phyloP scores from a whole-genome alignment of 306 rosid species.

The Corylus americana region DNA sequence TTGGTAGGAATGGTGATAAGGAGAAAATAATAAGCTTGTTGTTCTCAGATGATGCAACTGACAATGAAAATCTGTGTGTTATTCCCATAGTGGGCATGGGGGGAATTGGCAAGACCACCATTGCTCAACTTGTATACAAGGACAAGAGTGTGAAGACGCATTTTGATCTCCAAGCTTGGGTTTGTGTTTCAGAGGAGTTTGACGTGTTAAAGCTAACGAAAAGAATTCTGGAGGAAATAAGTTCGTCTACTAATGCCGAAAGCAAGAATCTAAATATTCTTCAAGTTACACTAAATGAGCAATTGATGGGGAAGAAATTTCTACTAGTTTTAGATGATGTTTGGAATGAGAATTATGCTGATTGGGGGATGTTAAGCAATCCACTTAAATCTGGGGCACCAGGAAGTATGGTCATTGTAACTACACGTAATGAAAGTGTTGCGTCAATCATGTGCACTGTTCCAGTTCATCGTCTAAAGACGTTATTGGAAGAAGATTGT shows the following conservation, averaged over 20 bases:
- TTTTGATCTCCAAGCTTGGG: background rate
- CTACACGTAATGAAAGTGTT: slow-evolving; percentile 16
- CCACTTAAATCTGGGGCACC: slow-evolving; percentile 6
- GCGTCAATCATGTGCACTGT: slow-evolving; percentile 7
- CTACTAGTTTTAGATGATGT: slow-evolving; percentile 31
- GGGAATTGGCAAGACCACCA: no score
- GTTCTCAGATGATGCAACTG: no score
- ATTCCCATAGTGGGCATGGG: no score
- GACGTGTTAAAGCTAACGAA: background rate
- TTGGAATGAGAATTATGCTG: slow-evolving; percentile 20
- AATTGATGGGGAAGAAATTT: slow-evolving; percentile 7
- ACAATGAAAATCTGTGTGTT: no score
- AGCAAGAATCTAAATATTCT: background rate
- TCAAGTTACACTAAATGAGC: background rate
- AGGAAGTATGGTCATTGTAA: slow-evolving; percentile 20
- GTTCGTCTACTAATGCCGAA: no score
- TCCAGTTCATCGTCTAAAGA: background rate
- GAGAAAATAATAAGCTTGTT: no score
- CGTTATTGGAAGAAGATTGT: slow-evolving; percentile 21
- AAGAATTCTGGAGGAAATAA: background rate
- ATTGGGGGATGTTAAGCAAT: slow-evolving; percentile 5
- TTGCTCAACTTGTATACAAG: background rate
- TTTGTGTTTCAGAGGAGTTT: background rate
- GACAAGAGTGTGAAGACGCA: background rate
- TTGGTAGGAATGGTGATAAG: no score